phyloP scores from a whole-genome alignment of 129 eudicot genomes.

The Flaveria sonorensis region DNA sequence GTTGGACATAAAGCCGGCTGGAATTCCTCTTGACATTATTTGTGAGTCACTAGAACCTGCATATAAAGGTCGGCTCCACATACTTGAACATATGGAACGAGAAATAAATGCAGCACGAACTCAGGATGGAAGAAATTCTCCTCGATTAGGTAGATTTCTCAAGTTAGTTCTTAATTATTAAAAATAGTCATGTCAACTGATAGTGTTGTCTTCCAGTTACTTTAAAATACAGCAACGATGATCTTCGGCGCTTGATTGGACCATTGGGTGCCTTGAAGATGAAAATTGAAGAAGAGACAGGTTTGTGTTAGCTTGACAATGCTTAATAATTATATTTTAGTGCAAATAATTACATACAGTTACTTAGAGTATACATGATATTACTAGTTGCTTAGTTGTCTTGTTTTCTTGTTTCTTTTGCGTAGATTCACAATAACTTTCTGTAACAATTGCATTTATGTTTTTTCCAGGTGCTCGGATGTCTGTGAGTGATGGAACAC shows the following conservation, averaged over 20 bases:
- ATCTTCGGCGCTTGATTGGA: constrained; percentile 85
- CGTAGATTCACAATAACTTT: constrained; percentile 15
- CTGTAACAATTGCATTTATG: constrained; percentile 15
- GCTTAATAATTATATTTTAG: not conserved
- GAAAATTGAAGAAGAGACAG: constrained; percentile 94
- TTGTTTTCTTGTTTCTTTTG: not conserved
- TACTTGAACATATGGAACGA: constrained; percentile 82
- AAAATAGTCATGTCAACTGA: constrained; percentile 7
- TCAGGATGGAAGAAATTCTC: constrained; percentile 69
- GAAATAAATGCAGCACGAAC: constrained; percentile 74
- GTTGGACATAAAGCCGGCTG: constrained; percentile 96
- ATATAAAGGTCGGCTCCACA: constrained; percentile 70
- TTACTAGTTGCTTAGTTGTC: constrained; percentile 6
- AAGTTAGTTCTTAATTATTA: not conserved
- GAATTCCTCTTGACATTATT: constrained; percentile 85
- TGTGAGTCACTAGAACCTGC: constrained; percentile 89
- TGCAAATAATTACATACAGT: constrained; percentile 1
- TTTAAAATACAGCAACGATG: constrained; percentile 79
- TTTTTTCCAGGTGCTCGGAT: constrained; percentile 67
- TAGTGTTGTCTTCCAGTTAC: constrained; percentile 48
- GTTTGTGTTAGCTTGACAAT: constrained; percentile 34
- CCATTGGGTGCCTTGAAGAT: constrained; percentile 88
- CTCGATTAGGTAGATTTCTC: constrained; percentile 58
- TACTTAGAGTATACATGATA: not conserved
- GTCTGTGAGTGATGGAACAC: constrained; percentile 76